Evolutionary conservation across 805 yeast genomes (phyloP), one percentile per base, ranked within the genome.

Genomic region (Wickerhamiella spandovensis): DNA sequence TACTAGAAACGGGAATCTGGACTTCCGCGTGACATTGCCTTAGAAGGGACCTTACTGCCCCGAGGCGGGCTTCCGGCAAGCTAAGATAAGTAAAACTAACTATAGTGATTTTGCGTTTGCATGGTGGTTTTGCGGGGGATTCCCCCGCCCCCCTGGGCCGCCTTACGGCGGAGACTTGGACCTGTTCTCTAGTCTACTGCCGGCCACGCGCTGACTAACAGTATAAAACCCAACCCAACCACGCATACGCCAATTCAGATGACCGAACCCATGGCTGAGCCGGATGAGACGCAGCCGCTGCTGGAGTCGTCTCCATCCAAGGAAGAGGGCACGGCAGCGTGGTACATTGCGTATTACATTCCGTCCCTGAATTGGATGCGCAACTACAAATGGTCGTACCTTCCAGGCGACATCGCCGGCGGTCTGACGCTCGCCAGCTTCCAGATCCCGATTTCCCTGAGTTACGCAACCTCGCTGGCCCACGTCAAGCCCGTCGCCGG

Each of bases 371-470:
- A 78, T 1, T 79, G 84, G 84, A 58, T 77, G 41, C 63, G 68
- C 4, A 62, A 68, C 49, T 79, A 79, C 51, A 41, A 58, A 15
- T 53, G 57, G 54, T 45, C 52, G 38, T 61, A 64, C 44, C 56
- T 79, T 42, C 55, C 74, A 8, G 75, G 81, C 22, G 98, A 90
- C 61, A 60, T 84, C 8, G 66, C 82, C 17, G 95, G 96, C 1
- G 97, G 98, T 0, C 59, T 87, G 4, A 81, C 97, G 0, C 65
- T 89, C 35, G 96, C 95, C 0, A 82, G 92, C 4, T 90, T 88
- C 66, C 97, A 89, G 63, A 78, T 90, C 46, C 97, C 98, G 1
- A 69, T 90, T 49, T 82, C 88, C n/a, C 73, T 81, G 74, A 77
- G 84, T 1, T 83, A 83, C 60, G 92, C 95, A 3, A 81, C 86